Evolutionary conservation across 2,329 filamentous ascomycete species (phyloP).

Genomic region (Salinomyces thailandicus): DNA sequence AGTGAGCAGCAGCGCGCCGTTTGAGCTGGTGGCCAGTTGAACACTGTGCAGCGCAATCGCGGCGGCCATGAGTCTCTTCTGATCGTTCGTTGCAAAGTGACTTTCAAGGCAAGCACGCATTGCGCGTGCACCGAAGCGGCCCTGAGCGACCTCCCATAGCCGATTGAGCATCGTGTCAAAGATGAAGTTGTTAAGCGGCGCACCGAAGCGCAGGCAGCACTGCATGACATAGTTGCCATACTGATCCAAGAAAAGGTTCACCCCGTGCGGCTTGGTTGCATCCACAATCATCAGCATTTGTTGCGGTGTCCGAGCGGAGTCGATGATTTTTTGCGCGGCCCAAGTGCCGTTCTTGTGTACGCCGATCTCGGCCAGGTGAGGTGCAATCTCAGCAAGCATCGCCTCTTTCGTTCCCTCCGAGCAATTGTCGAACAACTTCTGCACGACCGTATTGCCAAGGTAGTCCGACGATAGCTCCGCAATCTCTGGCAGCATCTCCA

Average conservation of each 20-base stretch:
- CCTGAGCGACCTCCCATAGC: constrained; percentile 89
- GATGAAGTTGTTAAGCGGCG: constrained; percentile 88
- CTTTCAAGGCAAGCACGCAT: constrained; percentile 97
- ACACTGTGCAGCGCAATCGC: constrained; percentile 95
- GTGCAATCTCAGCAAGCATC: constrained; percentile 80
- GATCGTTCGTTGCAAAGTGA: constrained; percentile 87
- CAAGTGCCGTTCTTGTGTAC: constrained; percentile 99
- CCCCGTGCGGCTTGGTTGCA: constrained; percentile 71
- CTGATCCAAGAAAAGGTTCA: constrained; percentile 90
- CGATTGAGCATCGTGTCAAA: constrained; percentile 93
- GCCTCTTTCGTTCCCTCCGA: constrained; percentile 81
- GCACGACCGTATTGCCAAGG: constrained; percentile 96
- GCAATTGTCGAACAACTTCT: constrained; percentile 96
- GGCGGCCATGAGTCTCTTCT: constrained; percentile 88
- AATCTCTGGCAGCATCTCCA: constrained; percentile 93
- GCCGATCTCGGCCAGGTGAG: constrained; percentile 90
- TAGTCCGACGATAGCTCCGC: constrained; percentile 93
- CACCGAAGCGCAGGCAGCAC: constrained; percentile 84
- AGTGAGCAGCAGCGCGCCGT: constrained; percentile 83
- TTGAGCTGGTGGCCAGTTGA: constrained; percentile 89
- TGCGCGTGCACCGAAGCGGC: constrained; percentile 84
- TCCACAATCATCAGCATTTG: constrained; percentile 83
- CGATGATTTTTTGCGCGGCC: constrained; percentile 98
- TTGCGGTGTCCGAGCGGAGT: constrained; percentile 73
- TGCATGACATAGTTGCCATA: constrained; percentile 98